Evolutionary conservation across 345 rosid species (phyloP).

Genomic region (Zanthoxylum bungeanum): DNA sequence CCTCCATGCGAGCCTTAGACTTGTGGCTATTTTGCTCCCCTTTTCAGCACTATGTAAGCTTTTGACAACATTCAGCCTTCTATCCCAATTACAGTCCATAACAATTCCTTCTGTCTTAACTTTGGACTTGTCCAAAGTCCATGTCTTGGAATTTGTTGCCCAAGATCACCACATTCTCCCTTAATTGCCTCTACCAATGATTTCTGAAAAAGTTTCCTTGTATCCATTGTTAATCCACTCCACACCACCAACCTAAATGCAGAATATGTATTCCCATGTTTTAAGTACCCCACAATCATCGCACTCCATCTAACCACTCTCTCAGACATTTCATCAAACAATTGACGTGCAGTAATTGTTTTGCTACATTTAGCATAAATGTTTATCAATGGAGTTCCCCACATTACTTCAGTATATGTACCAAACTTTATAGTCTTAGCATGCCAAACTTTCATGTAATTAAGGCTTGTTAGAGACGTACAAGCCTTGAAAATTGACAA

Average conservation of each 20-base stretch:
- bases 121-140: too few species aligned
- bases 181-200: too few species aligned
- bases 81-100: too few species aligned
- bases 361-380: constrained; percentile 45
- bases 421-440: constrained; percentile 54
- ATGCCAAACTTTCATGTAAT: constrained; percentile 46
- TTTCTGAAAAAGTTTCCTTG: too few species aligned
- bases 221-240: too few species aligned
- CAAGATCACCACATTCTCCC: too few species aligned
- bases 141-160: too few species aligned
- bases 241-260: constrained; percentile 45
- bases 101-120: too few species aligned
- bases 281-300: constrained; percentile 60
- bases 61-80: too few species aligned
- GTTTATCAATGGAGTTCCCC: constrained; percentile 49
- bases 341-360: constrained; percentile 31
- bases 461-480: constrained; percentile 27
- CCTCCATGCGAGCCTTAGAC: too few species aligned
- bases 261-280: constrained; percentile 33
- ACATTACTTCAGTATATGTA: constrained; percentile 34
- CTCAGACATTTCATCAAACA: constrained; percentile 65
- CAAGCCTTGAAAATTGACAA: constrained; percentile 61
- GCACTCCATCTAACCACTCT: constrained; percentile 71
- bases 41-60: too few species aligned
- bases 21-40: too few species aligned